These are phyloP conservation scores for Malania oleifera DNA, from an alignment of 164 flowering plant species.

Conservation along the genomic window DNA sequence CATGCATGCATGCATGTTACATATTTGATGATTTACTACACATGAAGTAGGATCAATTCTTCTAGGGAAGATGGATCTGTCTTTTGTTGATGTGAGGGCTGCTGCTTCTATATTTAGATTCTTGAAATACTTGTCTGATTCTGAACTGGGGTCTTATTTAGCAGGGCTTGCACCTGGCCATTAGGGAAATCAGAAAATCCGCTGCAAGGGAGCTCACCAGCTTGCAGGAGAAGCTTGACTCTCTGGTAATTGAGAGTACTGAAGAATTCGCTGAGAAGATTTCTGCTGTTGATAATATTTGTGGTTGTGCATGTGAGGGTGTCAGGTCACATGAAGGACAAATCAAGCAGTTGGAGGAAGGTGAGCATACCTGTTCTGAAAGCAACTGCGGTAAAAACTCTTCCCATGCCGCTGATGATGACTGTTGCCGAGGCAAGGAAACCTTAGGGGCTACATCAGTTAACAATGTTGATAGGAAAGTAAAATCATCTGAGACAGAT, in stretches of 20 bases:
- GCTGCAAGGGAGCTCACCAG: constrained; percentile 64
- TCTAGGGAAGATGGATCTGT: no score
- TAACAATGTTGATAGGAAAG: neutral
- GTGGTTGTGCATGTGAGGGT: neutral
- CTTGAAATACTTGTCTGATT: no score
- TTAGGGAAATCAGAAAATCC: constrained; percentile 61
- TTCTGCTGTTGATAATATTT: neutral
- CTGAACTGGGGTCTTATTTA: neutral
- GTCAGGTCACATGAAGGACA: neutral
- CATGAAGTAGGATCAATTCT: no score
- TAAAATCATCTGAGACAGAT: neutral
- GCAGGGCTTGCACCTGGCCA: constrained; percentile 55
- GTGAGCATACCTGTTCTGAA: neutral
- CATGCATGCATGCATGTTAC: no score
- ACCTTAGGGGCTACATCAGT: neutral
- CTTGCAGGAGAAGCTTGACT: constrained; percentile 66
- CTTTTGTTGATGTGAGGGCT: no score
- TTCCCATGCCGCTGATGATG: neutral
- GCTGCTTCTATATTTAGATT: no score
- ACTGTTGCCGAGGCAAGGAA: neutral
- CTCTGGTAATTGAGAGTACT: constrained; percentile 10
- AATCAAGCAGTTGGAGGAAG: neutral
- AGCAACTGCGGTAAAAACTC: neutral
- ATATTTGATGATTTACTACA: neutral
- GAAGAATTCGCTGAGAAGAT: neutral